Evolutionary conservation across 495 filamentous ascomycete genomes (phyloP).

Genomic region (Platismatia glauca): DNA sequence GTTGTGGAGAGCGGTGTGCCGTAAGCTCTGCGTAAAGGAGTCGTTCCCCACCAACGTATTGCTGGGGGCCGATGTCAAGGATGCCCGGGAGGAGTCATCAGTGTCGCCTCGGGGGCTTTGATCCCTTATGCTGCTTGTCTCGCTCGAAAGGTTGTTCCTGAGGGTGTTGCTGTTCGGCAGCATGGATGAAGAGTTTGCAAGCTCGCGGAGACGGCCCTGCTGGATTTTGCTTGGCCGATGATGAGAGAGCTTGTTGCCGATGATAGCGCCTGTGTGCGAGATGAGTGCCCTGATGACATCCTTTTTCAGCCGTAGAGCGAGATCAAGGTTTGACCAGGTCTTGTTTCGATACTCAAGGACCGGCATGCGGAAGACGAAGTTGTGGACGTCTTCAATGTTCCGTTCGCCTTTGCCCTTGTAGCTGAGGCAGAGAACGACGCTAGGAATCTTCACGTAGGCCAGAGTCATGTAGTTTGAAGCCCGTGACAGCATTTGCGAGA

Average conservation of each 20-base stretch:
- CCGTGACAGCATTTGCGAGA: constrained; percentile 96
- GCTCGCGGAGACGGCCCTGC: constrained; percentile 69
- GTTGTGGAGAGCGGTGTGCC: background rate
- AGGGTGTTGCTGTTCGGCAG: constrained; percentile 45
- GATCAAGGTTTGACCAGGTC: constrained; percentile 96
- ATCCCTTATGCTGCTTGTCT: constrained; percentile 22
- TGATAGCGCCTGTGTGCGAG: constrained; percentile 89
- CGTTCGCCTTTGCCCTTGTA: constrained; percentile 95
- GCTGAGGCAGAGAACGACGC: constrained; percentile 87
- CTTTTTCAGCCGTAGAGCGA: constrained; percentile 84
- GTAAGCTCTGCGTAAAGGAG: constrained; percentile 21
- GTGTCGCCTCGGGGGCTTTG: constrained; percentile 12
- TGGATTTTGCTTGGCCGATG: constrained; percentile 72
- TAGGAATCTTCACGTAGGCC: constrained; percentile 87
- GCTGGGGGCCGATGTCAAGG: constrained; percentile 2
- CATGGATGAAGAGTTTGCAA: constrained; percentile 48
- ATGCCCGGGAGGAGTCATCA: constrained; percentile 6
- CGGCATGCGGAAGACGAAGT: constrained; percentile 93
- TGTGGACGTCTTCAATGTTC: constrained; percentile 91
- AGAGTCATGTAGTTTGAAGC: constrained; percentile 97
- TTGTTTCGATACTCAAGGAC: constrained; percentile 95
- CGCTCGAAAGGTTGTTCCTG: constrained; percentile 24
- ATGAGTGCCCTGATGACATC: constrained; percentile 91
- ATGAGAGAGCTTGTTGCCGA: constrained; percentile 91
- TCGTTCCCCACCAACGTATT: constrained; percentile 18